A percentile compares a stretch with the other conserved stretches of the same genome.
These are phyloP conservation scores for Nicotiana rustica DNA, from an alignment of 305 asterid genomes.

Conservation along the genomic window DNA sequence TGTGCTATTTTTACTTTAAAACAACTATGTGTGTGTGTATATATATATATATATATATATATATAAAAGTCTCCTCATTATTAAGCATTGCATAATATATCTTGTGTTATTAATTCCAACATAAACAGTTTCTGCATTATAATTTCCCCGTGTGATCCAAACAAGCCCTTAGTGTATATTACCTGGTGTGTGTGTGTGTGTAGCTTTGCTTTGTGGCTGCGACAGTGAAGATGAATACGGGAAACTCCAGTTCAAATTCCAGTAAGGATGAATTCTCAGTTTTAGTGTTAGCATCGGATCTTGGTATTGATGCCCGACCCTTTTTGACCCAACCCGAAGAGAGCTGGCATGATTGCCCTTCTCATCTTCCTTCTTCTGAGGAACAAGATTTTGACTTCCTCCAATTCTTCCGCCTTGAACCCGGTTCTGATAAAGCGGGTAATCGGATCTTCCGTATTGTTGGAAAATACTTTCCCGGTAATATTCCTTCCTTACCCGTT, in stretches of 20 bases:
- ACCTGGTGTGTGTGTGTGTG: not conserved
- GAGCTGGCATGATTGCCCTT: constrained; percentile 78
- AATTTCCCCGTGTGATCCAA: no score
- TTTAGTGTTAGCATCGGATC: constrained; percentile 89
- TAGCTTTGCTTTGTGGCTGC: not conserved
- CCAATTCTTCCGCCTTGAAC: constrained; percentile 76
- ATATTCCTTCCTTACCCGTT: not conserved
- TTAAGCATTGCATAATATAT: no score
- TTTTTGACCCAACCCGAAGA: constrained; percentile 60
- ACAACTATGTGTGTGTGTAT: no score
- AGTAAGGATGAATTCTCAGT: constrained; percentile 74
- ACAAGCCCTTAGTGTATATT: no score
- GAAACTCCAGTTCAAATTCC: not conserved
- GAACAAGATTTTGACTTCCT: constrained; percentile 76
- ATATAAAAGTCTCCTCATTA: no score
- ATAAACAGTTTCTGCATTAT: no score
- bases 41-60: no score
- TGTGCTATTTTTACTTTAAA: no score
- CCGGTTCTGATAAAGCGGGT: constrained; percentile 72
- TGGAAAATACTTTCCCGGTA: constrained; percentile 94
- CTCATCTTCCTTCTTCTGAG: constrained; percentile 54
- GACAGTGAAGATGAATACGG: not conserved
- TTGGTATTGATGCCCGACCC: constrained; percentile 83
- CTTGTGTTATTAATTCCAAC: no score
- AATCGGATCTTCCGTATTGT: constrained; percentile 83